A percentile compares a stretch with the other conserved stretches of the same genome.
Conservation (phyloP, 2,329 filamentous ascomycete genomes). For the Colletotrichum filicis region DNA sequence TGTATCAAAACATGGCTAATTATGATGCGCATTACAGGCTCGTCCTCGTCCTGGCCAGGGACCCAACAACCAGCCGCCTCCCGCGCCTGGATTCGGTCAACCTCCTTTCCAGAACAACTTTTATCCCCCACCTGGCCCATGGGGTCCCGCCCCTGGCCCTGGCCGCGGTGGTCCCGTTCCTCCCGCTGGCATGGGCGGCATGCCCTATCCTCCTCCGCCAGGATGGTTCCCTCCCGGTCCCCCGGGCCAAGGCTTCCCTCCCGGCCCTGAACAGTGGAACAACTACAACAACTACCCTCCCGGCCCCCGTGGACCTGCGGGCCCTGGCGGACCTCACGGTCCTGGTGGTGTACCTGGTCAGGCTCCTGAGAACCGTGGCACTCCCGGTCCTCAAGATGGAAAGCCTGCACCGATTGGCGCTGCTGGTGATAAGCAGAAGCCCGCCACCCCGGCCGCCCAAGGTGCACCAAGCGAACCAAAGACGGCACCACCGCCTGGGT, state of each 20-base stretch:
- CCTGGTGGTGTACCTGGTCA: constrained; percentile 41
- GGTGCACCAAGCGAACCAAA: constrained; percentile 25
- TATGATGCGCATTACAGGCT: constrained; percentile 47
- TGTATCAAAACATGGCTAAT: constrained; percentile 39
- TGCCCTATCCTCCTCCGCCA: constrained; percentile 81
- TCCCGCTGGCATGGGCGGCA: constrained; percentile 69
- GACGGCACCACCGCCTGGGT: constrained; percentile 24
- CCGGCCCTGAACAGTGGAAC: constrained; percentile 63
- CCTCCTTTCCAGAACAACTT: constrained; percentile 58
- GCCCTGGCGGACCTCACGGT: constrained; percentile 49
- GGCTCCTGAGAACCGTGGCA: constrained; percentile 35
- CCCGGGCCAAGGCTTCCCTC: constrained; percentile 79
- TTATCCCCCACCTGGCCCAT: constrained; percentile 64
- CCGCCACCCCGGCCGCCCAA: constrained; percentile 55
- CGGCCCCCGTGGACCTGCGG: constrained; percentile 64
- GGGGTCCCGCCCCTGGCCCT: constrained; percentile 64
- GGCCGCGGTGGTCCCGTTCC: constrained; percentile 43
- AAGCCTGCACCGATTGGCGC: constrained; percentile 65
- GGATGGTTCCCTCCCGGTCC: constrained; percentile 81
- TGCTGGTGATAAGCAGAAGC: constrained; percentile 59
- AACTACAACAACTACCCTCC: constrained; percentile 72
- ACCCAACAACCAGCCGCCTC: constrained; percentile 44
- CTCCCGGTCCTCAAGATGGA: constrained; percentile 45
- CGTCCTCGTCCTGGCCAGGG: constrained; percentile 49
- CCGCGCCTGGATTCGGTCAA: constrained; percentile 54